phyloP scores from a whole-genome alignment of 2,329 filamentous ascomycete species.

The Penicillium sp. region DNA sequence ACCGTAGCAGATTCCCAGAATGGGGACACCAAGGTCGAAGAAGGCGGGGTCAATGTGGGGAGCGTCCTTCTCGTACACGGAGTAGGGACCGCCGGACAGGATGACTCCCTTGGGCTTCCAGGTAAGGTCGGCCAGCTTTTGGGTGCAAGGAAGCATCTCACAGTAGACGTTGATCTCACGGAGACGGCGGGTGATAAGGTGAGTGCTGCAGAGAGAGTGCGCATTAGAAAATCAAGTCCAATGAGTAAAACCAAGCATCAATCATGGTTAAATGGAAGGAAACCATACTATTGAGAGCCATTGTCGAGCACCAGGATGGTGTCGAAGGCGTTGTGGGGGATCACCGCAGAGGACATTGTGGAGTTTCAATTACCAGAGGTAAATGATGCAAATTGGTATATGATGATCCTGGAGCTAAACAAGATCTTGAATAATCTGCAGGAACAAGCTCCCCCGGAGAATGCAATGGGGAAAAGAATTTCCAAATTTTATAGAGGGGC shows the following conservation, averaged over 20 bases:
- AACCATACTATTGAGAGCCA: conserved; percentile 42
- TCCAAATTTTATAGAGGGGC: not conserved
- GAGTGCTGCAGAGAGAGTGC: conserved; percentile 37
- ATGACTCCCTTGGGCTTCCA: conserved; percentile 86
- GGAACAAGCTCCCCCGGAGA: not conserved
- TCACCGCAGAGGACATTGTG: conserved; percentile 12
- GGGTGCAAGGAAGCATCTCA: conserved; percentile 85
- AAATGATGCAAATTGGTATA: not conserved
- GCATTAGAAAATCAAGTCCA: conserved; percentile 1
- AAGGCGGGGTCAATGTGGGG: conserved; percentile 67
- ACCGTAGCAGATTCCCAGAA: conserved; percentile 62
- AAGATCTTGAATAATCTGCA: not conserved
- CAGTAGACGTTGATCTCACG: conserved; percentile 79
- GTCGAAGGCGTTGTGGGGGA: conserved; percentile 48
- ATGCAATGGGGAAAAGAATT: not conserved
- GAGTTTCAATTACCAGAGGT: not conserved
- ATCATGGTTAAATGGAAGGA: not conserved
- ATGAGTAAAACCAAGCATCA: not conserved
- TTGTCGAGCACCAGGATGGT: conserved; percentile 72
- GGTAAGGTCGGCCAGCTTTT: conserved; percentile 72
- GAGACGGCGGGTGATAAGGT: conserved; percentile 73
- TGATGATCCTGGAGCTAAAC: not conserved
- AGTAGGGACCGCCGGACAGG: conserved; percentile 56
- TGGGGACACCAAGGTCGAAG: conserved; percentile 70
- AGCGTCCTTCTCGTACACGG: not conserved